A percentile compares a stretch with the other conserved stretches of the same genome.
These are phyloP conservation scores for Candida maesae DNA, from an alignment of 805 yeast species.

Conservation along the genomic window DNA sequence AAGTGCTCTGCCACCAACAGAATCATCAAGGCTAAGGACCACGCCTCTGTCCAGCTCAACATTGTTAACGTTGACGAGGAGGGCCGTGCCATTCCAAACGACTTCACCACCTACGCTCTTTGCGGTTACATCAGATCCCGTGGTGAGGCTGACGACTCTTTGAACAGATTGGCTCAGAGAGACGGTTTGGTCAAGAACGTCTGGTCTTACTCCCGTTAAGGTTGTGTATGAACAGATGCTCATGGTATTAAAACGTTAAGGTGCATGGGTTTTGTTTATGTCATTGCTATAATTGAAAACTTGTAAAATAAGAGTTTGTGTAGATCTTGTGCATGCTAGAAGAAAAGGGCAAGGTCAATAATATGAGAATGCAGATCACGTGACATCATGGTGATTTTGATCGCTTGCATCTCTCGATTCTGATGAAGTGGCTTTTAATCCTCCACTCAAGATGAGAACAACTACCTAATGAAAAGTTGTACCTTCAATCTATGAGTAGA, in stretches of 20 bases:
- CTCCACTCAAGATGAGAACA: no score
- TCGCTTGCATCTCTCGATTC: no score
- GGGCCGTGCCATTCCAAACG: constrained; percentile 92
- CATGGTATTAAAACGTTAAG: constrained; percentile 6
- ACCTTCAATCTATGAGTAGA: no score
- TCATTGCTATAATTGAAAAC: constrained; percentile 12
- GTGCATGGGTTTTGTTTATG: constrained; percentile 11
- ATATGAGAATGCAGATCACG: no score
- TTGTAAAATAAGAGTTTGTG: constrained; percentile 8
- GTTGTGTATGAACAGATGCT: constrained; percentile 3
- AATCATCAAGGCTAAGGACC: constrained; percentile 99
- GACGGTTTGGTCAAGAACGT: constrained; percentile 97
- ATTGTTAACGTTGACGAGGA: constrained; percentile 96
- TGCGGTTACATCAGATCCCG: constrained; percentile 96
- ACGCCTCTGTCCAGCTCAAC: constrained; percentile 98
- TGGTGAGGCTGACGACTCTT: constrained; percentile 99
- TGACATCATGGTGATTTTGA: no score
- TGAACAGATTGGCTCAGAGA: constrained; percentile 98
- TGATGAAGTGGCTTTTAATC: no score
- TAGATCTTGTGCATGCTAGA: not conserved
- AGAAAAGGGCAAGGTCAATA: no score
- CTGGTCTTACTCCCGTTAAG: constrained; percentile 91
- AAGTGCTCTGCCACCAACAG: constrained; percentile 99
- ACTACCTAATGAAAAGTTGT: no score
- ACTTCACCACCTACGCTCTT: constrained; percentile 91